Conservation (phyloP, 2,329 filamentous ascomycete genomes). For the Colletotrichum chrysophilum region DNA sequence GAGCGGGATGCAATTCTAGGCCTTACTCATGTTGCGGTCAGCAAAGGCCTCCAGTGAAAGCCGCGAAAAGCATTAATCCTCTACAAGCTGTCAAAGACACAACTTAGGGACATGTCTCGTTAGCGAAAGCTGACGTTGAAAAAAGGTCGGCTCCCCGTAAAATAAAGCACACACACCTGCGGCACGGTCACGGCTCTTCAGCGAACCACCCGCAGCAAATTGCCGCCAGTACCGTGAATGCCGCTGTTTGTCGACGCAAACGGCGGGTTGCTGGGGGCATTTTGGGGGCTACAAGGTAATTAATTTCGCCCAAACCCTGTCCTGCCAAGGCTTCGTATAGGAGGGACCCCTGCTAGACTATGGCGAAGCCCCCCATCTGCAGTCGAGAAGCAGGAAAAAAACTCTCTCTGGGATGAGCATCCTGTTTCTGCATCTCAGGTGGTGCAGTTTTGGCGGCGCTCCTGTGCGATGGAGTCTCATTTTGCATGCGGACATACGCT, state of each 20-base stretch:
- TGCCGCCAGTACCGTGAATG: background rate
- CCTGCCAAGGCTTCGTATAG: background rate
- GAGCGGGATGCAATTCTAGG: background rate
- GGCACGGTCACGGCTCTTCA: background rate
- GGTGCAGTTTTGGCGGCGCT: background rate
- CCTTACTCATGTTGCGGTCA: background rate
- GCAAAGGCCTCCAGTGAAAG: background rate
- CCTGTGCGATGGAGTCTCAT: background rate
- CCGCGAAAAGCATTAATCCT: rapidly evolving
- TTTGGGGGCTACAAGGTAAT: background rate
- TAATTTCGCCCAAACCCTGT: background rate
- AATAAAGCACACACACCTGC: background rate
- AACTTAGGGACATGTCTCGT: rapidly evolving
- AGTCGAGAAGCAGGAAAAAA: background rate
- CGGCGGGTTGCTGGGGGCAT: background rate
- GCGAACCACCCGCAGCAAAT: background rate
- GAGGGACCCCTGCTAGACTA: background rate
- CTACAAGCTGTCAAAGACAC: background rate
- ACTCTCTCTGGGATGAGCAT: background rate
- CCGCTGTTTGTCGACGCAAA: slow-evolving; percentile 6
- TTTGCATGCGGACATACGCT: background rate
- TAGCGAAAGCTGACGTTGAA: background rate
- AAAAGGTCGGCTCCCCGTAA: background rate
- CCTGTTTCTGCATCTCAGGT: background rate
- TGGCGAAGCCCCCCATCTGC: background rate